Base-by-base conservation (phyloP, 2,329 filamentous ascomycete species). In the Aspergillus ibericus region DNA sequence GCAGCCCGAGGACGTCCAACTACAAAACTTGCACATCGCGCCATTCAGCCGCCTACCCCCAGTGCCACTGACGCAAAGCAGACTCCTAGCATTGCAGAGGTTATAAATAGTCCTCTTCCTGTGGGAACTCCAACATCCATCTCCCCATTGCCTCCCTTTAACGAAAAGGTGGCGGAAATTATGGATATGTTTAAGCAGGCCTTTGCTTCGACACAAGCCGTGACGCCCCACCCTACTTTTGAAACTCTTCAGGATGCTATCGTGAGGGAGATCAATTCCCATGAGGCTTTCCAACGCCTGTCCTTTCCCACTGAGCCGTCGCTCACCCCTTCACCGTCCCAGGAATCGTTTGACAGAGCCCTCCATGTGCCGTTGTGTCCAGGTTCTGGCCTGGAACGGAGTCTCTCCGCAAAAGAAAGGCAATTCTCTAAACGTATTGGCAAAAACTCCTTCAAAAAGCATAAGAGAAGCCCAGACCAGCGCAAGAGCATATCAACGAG, bases 181-280 rank as follows among this genome's bases (percentile, higher is more conserved):
- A 77, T 78, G 74, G 71, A 73, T 25, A 64, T 78, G 61, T 76
- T 78, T 52, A 74, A 65, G 52, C 73, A 76, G 62, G 74, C 75
- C 5, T 77, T 73, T 47, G 64, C 53, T 35, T 70, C 74, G 2
- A 66, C 67, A 6, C 69, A 71, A 47, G 59, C 56, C 8, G 54
- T 68, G 7, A 70, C 64, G n/a, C 60, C 71, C 1, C 66, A 74
- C 46, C 71, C 76, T 13, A 76, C 74, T 1, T 76, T 75, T 54
- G 76, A 78, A 59, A 73, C 72, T 5, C 63, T 78, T 13, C 75
- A 78, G 58, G 76, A 78, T 65, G 70, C 75, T 15, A 78, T 78
- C 38, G 66, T 78, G 32, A 74, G 76, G 9, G 76, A 78, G 56
- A 76, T 78, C 52, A 78, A 78, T 55, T 78, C 74, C 3, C 76